Evolutionary conservation across 768 basidiomycete genomes (phyloP).

Genomic region (Lentinula raphanica): DNA sequence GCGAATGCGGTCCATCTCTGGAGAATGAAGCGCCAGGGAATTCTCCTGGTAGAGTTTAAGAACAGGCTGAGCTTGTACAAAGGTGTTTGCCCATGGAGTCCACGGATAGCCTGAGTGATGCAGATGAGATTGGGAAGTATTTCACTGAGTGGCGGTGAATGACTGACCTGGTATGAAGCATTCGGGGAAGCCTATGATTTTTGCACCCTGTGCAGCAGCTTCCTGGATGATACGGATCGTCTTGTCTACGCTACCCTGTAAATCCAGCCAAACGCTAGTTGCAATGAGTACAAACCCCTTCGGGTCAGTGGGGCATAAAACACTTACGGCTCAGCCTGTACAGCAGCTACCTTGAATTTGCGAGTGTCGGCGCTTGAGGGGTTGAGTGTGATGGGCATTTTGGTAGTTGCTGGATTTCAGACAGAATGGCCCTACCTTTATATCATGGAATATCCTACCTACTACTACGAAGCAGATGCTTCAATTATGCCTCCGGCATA

Average conservation of each 20-base stretch:
- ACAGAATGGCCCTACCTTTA: background rate
- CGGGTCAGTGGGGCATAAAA: background rate
- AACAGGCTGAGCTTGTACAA: conserved; percentile 19
- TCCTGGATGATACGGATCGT: conserved; percentile 23
- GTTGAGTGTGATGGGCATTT: conserved; percentile 16
- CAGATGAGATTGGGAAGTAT: background rate
- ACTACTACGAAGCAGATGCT: too few species aligned
- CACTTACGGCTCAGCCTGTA: conserved; percentile 23
- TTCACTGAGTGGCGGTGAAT: background rate
- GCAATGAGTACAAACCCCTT: background rate
- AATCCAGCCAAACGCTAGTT: conserved; percentile 22
- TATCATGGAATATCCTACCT: too few species aligned
- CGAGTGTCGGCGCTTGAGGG: conserved; percentile 20
- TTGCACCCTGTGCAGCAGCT: conserved; percentile 21
- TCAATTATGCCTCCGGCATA: background rate
- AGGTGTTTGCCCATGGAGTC: conserved; percentile 28
- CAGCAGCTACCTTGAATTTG: conserved; percentile 24
- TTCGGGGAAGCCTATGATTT: conserved; percentile 27
- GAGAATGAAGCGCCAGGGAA: conserved; percentile 23
- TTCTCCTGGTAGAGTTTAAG: conserved; percentile 25
- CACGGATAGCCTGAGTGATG: conserved; percentile 29
- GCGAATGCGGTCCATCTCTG: conserved; percentile 26
- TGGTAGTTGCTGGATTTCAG: background rate
- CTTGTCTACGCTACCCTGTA: conserved; percentile 25
- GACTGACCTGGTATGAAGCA: conserved; percentile 22